A percentile compares a stretch with the other conserved stretches of the same genome.
Conservation (phyloP, 2,329 filamentous ascomycete genomes). For the Neofusicoccum umdonicola region DNA sequence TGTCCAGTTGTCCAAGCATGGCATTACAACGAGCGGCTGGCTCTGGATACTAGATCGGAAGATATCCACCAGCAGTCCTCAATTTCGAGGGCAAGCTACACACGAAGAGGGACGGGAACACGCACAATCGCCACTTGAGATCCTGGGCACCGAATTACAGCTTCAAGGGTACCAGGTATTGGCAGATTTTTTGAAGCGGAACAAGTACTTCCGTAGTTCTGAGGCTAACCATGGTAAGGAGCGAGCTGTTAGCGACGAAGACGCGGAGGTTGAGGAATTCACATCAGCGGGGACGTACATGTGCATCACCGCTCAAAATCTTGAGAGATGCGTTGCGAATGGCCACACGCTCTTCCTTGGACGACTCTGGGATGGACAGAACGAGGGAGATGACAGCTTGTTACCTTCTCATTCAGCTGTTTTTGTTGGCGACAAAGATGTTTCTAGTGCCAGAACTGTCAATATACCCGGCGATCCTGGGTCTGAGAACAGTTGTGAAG, state of each 20-base stretch:
- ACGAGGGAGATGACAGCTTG: not conserved
- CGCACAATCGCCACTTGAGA: not conserved
- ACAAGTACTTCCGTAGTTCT: not conserved
- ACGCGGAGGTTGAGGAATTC: too few relatives aligned
- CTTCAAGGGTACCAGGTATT: not conserved
- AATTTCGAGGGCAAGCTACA: not conserved
- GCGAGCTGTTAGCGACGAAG: not conserved
- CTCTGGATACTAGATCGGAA: conserved; percentile 17
- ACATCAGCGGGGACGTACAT: not conserved
- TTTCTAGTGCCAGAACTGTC: not conserved
- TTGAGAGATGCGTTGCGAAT: not conserved
- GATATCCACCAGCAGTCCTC: not conserved
- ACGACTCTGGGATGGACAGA: not conserved
- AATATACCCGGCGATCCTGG: not conserved
- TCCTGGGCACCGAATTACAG: not conserved
- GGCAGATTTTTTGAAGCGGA: not conserved
- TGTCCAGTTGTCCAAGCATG: conserved; percentile 5
- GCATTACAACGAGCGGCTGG: conserved; percentile 18
- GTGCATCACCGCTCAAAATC: not conserved
- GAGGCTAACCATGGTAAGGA: not conserved
- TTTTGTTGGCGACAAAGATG: not conserved
- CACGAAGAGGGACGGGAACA: too few relatives aligned
- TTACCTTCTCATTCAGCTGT: not conserved
- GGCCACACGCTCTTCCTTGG: not conserved
- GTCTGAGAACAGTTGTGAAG: not conserved